Evolutionary conservation across 2,329 filamentous ascomycete genomes (phyloP).

Genomic region (Microcyclospora tardicrescens): DNA sequence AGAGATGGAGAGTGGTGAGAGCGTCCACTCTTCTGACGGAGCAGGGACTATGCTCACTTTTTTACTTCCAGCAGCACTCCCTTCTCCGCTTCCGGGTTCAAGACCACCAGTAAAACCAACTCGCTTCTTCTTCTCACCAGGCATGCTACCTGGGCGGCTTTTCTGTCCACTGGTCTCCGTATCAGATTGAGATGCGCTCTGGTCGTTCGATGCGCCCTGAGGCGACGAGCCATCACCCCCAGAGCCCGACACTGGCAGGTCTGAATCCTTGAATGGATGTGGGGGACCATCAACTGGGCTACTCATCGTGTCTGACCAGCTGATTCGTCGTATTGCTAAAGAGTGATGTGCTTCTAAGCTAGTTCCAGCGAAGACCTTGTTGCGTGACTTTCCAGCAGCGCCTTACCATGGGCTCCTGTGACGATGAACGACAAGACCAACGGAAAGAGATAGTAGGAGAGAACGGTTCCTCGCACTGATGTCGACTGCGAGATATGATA

Average conservation of each 20-base stretch:
- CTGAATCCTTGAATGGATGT: slow-evolving; percentile 3
- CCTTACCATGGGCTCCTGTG: too few species aligned
- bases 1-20: slow-evolving; percentile 5
- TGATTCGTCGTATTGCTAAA: too few species aligned
- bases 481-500: too few species aligned
- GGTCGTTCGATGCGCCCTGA: slow-evolving; percentile 1
- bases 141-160: slow-evolving; percentile 7
- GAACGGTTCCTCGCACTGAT: too few species aligned
- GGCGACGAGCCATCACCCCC: too few species aligned
- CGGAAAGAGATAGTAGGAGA: too few species aligned
- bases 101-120: slow-evolving; percentile 9
- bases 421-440: too few species aligned
- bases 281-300: slow-evolving; percentile 1
- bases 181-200: slow-evolving; percentile 1
- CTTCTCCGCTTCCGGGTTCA: slow-evolving; percentile 1
- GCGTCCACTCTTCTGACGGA: background rate
- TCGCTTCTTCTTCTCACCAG: slow-evolving; percentile 9
- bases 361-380: too few species aligned
- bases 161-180: slow-evolving; percentile 8
- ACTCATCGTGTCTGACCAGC: background rate
- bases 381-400: too few species aligned
- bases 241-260: too few species aligned
- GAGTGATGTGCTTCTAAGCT: too few species aligned
- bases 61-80: slow-evolving; percentile 1
- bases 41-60: slow-evolving; percentile 5